Conservation (phyloP, 1,139 yeast genomes). For the Zygoascus hellenicus region DNA sequence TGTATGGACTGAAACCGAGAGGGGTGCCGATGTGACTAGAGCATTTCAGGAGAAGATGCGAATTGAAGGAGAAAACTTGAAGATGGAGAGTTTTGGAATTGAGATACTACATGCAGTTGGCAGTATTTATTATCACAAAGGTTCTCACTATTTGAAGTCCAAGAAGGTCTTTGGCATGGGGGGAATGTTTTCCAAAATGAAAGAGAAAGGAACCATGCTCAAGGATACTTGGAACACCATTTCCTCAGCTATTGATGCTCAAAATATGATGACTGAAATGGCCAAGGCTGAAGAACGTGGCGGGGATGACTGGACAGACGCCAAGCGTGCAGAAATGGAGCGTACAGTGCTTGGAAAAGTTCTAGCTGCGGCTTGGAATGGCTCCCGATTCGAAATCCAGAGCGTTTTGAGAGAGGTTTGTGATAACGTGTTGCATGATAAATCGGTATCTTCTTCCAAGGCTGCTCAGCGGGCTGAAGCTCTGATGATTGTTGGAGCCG, state of each 20-base stretch:
- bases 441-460: constrained; percentile 49
- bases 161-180: constrained; percentile 78
- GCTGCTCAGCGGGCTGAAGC: constrained; percentile 78
- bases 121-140: constrained; percentile 65
- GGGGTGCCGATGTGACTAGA: constrained; percentile 57
- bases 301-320: constrained; percentile 62
- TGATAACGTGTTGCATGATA: constrained; percentile 64
- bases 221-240: constrained; percentile 85
- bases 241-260: constrained; percentile 85
- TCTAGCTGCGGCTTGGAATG: constrained; percentile 94
- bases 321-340: constrained; percentile 81
- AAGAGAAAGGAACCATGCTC: constrained; percentile 80
- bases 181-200: constrained; percentile 76
- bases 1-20: constrained; percentile 78
- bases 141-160: constrained; percentile 51
- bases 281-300: constrained; percentile 42
- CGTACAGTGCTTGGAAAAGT: constrained; percentile 84
- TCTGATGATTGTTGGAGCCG: constrained; percentile 63
- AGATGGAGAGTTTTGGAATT: constrained; percentile 91
- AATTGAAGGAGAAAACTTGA: constrained; percentile 80
- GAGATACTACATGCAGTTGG: constrained; percentile 89
- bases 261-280: constrained; percentile 73
- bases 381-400: constrained; percentile 83
- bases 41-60: constrained; percentile 67
- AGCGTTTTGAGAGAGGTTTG: constrained; percentile 86